These are phyloP conservation scores for Meyerozyma elateridarum DNA, from an alignment of 1,139 yeast species.

Conservation along the genomic window DNA sequence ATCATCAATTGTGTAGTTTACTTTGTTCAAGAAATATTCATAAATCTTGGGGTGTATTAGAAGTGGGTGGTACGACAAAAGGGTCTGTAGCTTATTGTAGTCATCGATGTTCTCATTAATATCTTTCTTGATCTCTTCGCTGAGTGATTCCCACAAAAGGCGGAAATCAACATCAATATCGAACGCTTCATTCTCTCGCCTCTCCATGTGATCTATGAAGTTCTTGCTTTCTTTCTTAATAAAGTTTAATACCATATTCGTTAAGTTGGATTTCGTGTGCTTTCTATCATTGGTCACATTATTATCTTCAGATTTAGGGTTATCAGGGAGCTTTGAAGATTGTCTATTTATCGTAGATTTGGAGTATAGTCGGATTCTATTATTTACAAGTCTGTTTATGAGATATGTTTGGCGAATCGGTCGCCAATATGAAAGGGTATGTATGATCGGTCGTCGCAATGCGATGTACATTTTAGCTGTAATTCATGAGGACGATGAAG, in stretches of 20 bases:
- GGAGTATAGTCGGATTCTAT: too few relatives aligned
- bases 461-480: too few relatives aligned
- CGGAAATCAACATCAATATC: constrained; percentile 2
- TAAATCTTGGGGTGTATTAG: constrained; percentile 28
- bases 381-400: too few relatives aligned
- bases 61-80: constrained; percentile 31
- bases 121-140: constrained; percentile 15
- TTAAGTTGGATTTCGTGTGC: constrained; percentile 5
- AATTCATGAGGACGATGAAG: too few relatives aligned
- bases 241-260: constrained; percentile 6
- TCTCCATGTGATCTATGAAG: constrained; percentile 8
- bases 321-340: too few relatives aligned
- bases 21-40: constrained; percentile 17
- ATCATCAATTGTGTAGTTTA: constrained; percentile 18
- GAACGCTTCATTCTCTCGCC: constrained; percentile 9
- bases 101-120: constrained; percentile 22
- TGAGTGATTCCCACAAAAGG: constrained; percentile 8
- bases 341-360: too few relatives aligned
- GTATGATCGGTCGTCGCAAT: too few relatives aligned
- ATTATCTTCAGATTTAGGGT: too few relatives aligned
- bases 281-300: too few relatives aligned
- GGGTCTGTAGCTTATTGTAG: constrained; percentile 24
- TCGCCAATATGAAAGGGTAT: too few relatives aligned
- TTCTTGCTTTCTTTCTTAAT: constrained; percentile 6
- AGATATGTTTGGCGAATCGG: too few relatives aligned